Conservation (phyloP, 1,284 basidiomycete species). For the Porodaedalea pini region DNA sequence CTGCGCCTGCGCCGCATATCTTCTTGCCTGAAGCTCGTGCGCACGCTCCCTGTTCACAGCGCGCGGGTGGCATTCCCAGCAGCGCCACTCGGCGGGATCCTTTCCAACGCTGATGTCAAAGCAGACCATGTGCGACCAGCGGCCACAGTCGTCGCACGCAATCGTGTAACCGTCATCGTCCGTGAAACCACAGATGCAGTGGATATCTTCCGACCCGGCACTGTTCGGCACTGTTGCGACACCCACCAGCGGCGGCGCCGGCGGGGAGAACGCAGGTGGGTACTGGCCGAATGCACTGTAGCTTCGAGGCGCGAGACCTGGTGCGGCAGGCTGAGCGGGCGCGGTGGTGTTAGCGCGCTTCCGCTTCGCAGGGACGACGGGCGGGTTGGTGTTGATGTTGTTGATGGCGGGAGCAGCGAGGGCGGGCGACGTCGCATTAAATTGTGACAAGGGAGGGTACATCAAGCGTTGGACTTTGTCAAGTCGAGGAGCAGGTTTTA, state of each 20-base stretch:
- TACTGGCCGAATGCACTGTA: background rate
- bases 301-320: background rate
- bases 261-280: conserved; percentile 11
- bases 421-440: background rate
- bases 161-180: conserved; percentile 92
- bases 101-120: conserved; percentile 66
- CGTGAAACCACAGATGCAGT: conserved; percentile 70
- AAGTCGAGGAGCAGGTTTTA: no score
- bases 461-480: no score
- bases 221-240: no score
- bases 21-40: conserved; percentile 27
- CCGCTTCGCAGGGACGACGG: conserved; percentile 12
- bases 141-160: conserved; percentile 83
- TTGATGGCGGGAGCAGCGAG: background rate
- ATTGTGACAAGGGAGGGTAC: background rate
- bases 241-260: no score
- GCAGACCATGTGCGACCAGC: conserved; percentile 91
- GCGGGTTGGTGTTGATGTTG: background rate
- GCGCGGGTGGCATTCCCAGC: conserved; percentile 56
- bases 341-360: conserved; percentile 10
- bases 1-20: conserved; percentile 45
- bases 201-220: conserved; percentile 50
- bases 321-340: background rate
- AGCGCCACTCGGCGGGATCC: conserved; percentile 70
- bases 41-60: conserved; percentile 32